These are phyloP conservation scores for Dioszegia crocea DNA, from an alignment of 768 basidiomycete genomes.

Conservation along the genomic window DNA sequence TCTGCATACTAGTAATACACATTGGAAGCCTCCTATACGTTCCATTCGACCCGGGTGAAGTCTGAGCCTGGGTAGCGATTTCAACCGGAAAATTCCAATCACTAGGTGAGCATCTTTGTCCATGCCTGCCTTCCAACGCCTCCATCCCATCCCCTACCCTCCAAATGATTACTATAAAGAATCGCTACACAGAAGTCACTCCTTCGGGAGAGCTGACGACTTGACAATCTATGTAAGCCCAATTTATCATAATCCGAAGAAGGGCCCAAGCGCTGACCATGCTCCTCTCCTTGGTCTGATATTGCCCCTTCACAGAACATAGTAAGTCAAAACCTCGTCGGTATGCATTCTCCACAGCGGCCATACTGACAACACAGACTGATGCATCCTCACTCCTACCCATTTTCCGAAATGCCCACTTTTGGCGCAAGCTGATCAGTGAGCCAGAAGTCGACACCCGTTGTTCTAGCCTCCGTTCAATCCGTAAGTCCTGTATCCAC, in stretches of 20 bases:
- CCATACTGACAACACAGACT: slow-evolving; percentile 19
- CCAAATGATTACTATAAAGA: slow-evolving; percentile 44
- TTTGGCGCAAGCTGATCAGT: no score
- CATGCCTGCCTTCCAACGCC: not conserved
- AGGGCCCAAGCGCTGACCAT: slow-evolving; percentile 5
- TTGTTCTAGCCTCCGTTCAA: no score
- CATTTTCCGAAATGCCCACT: not conserved
- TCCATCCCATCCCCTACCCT: not conserved
- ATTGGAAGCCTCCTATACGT: no score
- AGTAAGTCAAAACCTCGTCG: no score
- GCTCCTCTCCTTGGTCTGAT: slow-evolving; percentile 20
- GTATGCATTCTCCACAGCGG: no score
- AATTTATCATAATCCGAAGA: not conserved
- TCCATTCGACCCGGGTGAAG: no score
- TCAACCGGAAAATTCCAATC: no score
- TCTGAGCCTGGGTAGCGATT: no score
- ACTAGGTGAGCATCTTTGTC: not conserved
- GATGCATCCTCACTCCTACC: slow-evolving; percentile 14
- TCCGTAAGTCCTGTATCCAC: not conserved
- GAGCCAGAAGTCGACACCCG: not conserved
- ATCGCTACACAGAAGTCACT: slow-evolving; percentile 48
- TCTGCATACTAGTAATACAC: no score
- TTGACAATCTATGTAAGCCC: slow-evolving; percentile 44
- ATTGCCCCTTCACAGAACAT: not conserved
- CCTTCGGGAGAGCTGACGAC: slow-evolving; percentile 38